phyloP scores from a whole-genome alignment of 176 grass and related monocot genomes.

The Eremochloa ophiuroides region DNA sequence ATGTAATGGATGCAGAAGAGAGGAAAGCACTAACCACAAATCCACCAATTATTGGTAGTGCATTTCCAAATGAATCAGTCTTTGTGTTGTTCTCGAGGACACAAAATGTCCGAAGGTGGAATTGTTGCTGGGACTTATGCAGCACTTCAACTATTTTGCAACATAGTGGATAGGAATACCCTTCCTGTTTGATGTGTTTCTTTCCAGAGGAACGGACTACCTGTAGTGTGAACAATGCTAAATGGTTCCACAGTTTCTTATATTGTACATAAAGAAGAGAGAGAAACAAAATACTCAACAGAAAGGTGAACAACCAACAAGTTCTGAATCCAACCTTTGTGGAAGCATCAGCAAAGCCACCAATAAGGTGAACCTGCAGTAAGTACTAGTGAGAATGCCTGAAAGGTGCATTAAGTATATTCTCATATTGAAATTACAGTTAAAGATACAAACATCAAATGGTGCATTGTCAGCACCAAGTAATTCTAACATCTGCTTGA shows the following conservation, averaged over 20 bases:
- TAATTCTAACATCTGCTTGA: constrained; percentile 75
- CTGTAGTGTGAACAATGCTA: constrained; percentile 23
- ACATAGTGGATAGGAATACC: constrained; percentile 76
- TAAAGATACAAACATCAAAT: constrained; percentile 81
- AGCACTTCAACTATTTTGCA: constrained; percentile 70
- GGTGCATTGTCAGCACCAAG: constrained; percentile 52
- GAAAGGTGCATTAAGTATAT: constrained; percentile 9
- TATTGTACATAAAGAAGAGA: neutral
- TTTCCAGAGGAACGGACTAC: constrained; percentile 34
- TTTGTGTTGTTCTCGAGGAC: constrained; percentile 74
- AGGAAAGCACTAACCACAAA: constrained; percentile 59
- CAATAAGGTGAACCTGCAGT: constrained; percentile 78
- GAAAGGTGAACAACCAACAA: neutral
- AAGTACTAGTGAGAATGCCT: constrained; percentile 28
- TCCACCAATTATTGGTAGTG: constrained; percentile 57
- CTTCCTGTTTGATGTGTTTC: constrained; percentile 40
- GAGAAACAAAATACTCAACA: neutral
- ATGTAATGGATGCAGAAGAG: constrained; percentile 20
- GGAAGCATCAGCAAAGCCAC: constrained; percentile 72
- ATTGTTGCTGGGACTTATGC: constrained; percentile 47
- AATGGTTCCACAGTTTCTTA: neutral
- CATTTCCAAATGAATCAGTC: constrained; percentile 58
- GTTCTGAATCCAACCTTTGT: constrained; percentile 45
- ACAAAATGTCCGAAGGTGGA: constrained; percentile 62
- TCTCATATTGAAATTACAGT: constrained; percentile 1